Base-by-base conservation (phyloP, 208 protist genomes). In the Trypanosoma melophagium region DNA sequence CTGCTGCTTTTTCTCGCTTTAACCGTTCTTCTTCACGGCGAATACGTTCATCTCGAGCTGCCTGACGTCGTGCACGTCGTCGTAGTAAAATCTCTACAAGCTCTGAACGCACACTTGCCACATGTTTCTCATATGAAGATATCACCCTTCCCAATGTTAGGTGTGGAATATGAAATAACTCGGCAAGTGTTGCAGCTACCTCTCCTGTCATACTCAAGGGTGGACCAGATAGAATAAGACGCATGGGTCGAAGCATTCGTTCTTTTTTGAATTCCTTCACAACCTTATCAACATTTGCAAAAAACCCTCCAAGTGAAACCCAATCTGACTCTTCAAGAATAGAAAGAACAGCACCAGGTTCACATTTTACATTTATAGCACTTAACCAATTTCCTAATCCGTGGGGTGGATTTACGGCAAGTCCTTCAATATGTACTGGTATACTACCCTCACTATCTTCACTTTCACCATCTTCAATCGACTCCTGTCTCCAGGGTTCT, bases 211-310 rank as follows among this genome's bases (percentile, higher is more conserved):
- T 87, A 19, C 71, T 80, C 14, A 89, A 76, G 41, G 96, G 96
- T 14, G 96, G 96, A 7, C 96, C 96, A 14, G 87, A 70, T 7
- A 98, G 58, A 45, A 95, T 41, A 44, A 92, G 19, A 21, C 87
- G 81, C 28, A 95, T 57, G 10, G 96, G 92, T 19, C 69, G 45
- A 14, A 96, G 69, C 40, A 71, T 64, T 22, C 87, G 80, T 42
- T 51, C 71, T 50, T 66, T 68, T 28, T 83, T 80, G 67, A 91
- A 98, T 76, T 98, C 81, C 10, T 61, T 60, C 31, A 89, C 80
- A 24, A 95, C 72, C 35, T 83, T 72, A 54, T 89, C 80, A 38
- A 95, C 74, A 61, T 64, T 69, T 41, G 83, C 78, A 22, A 84
- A 67, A 62, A 97, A 86, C 22, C 95, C 95, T 1, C 86, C 87